Evolutionary conservation across 2,329 filamentous ascomycete species (phyloP).

Genomic region (Cladobotryum mycophilum): DNA sequence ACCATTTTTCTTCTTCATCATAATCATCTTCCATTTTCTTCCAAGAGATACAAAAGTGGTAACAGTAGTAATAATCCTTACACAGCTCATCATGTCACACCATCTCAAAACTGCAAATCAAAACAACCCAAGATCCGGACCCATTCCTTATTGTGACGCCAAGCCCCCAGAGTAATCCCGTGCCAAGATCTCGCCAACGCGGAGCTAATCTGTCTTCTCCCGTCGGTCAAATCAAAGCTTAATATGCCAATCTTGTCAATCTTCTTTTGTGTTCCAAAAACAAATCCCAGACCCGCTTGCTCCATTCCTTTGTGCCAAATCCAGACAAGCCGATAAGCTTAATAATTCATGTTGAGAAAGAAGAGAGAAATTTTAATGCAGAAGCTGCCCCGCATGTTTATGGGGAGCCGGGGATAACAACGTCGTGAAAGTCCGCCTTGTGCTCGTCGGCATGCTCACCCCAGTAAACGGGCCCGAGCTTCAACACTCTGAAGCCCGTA

Average conservation of each 20-base stretch:
- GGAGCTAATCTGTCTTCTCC: neutral
- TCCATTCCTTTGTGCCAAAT: neutral
- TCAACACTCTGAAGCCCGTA: conserved; percentile 47
- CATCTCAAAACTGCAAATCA: neutral
- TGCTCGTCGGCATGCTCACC: conserved; percentile 53
- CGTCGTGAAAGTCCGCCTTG: conserved; percentile 50
- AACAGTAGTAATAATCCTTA: neutral
- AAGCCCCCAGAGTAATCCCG: conserved; percentile 2
- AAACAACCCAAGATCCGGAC: neutral
- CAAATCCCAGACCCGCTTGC: neutral
- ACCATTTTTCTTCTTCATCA: no score
- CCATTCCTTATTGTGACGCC: conserved; percentile 7
- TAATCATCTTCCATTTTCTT: no score
- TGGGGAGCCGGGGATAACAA: conserved; percentile 3
- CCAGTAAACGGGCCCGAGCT: conserved; percentile 59
- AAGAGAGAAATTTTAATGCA: neutral
- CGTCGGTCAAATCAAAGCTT: no score
- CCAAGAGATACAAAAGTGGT: no score
- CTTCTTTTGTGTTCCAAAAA: neutral
- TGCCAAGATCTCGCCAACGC: conserved; percentile 3
- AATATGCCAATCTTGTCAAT: neutral
- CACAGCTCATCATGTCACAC: neutral
- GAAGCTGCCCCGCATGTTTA: neutral
- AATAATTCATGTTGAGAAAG: neutral
- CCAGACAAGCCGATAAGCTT: no score